Percentiles rank a stretch among this genome's conserved stretches.
Conservation (phyloP, 768 basidiomycete genomes). For the Trametes villosa region DNA sequence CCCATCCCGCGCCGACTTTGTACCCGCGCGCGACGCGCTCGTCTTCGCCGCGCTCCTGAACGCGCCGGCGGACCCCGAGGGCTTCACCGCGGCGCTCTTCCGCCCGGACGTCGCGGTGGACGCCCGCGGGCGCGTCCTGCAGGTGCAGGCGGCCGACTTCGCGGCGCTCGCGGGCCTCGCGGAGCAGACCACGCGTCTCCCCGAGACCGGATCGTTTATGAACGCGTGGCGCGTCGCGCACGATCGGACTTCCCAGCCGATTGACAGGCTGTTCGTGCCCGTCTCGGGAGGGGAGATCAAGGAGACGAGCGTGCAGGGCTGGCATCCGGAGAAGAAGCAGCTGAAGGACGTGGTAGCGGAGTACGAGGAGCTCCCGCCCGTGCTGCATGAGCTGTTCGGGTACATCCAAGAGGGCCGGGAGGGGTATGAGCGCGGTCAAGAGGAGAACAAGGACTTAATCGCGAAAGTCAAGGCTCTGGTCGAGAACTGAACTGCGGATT, state of each 20-base stretch:
- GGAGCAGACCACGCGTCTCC: slow-evolving; percentile 15
- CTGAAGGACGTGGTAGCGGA: slow-evolving; percentile 24
- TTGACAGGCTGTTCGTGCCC: slow-evolving; percentile 27
- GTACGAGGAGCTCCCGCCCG: slow-evolving; percentile 19
- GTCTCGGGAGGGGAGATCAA: slow-evolving; percentile 4
- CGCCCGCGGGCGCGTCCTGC: slow-evolving; percentile 23
- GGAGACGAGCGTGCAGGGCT: slow-evolving; percentile 31
- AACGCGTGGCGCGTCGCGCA: slow-evolving; percentile 29
- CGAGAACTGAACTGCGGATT: not conserved
- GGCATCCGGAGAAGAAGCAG: slow-evolving; percentile 20
- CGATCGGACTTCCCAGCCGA: slow-evolving; percentile 23
- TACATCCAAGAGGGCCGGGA: slow-evolving; percentile 22
- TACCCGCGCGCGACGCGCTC: slow-evolving; percentile 22
- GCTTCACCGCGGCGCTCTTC: slow-evolving; percentile 32
- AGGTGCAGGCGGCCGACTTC: slow-evolving; percentile 19
- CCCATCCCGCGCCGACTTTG: slow-evolving; percentile 19
- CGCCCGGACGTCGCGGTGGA: slow-evolving; percentile 30
- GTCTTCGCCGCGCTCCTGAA: slow-evolving; percentile 26
- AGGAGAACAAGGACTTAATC: slow-evolving; percentile 18
- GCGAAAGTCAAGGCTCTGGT: slow-evolving; percentile 20
- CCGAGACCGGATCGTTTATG: slow-evolving; percentile 27
- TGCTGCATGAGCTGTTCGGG: slow-evolving; percentile 27
- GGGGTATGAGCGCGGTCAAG: slow-evolving; percentile 14
- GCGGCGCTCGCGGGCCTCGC: slow-evolving; percentile 20
- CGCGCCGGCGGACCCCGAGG: slow-evolving; percentile 26